These are phyloP conservation scores for Rhizophlyctis rosea DNA, from an alignment of 192 early-diverging fungal genomes.

Conservation along the genomic window DNA sequence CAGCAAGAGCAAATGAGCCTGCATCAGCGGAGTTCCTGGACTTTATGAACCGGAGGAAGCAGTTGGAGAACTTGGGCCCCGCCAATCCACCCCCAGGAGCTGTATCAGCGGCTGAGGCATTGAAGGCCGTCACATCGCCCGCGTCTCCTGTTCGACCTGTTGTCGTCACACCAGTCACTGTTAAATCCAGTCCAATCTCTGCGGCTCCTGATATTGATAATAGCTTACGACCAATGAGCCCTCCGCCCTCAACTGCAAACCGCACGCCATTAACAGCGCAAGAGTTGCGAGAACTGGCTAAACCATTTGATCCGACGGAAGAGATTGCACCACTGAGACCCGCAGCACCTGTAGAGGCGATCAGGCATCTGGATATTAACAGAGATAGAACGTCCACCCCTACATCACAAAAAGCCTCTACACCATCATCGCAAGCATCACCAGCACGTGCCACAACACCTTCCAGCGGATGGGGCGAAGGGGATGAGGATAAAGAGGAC, in stretches of 20 bases:
- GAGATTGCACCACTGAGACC: not conserved
- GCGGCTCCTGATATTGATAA: conserved; percentile 2
- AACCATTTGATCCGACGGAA: conserved; percentile 26
- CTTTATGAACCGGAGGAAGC: conserved; percentile 37
- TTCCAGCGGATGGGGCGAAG: not conserved
- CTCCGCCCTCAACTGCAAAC: conserved; percentile 6
- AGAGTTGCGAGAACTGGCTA: conserved; percentile 13
- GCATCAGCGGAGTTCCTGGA: conserved; percentile 33
- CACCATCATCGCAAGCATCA: too few species aligned
- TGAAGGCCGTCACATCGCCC: conserved; percentile 10
- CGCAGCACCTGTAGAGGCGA: conserved; percentile 3
- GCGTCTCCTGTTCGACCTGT: not conserved
- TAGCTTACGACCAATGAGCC: not conserved
- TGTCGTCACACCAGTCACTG: conserved; percentile 23
- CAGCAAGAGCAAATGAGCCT: too few species aligned
- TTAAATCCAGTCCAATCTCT: not conserved
- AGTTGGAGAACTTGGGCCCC: conserved; percentile 23
- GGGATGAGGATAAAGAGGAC: not conserved
- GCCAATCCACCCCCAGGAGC: conserved; percentile 22
- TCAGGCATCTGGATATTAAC: too few species aligned
- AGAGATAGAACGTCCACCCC: too few species aligned
- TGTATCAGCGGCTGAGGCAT: conserved; percentile 21
- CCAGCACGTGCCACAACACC: not conserved
- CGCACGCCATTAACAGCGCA: conserved; percentile 7
- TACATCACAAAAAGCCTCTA: too few species aligned